Evolutionary conservation across 1,284 basidiomycete genomes (phyloP).

Genomic region (Agroathelia rolfsii): DNA sequence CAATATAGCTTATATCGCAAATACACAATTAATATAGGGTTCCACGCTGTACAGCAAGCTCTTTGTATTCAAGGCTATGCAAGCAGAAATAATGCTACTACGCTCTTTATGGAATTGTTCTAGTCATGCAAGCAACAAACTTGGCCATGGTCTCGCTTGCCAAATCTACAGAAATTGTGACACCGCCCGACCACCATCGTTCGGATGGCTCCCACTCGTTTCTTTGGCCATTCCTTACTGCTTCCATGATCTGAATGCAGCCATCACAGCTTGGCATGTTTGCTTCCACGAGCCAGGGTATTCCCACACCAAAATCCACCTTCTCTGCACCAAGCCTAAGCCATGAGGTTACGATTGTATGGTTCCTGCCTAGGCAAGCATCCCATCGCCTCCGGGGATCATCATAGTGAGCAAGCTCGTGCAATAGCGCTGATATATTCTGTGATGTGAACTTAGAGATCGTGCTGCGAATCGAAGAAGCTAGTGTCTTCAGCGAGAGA

Average conservation of each 20-base stretch:
- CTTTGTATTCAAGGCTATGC: too few relatives aligned
- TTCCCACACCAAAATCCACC: conserved; percentile 25
- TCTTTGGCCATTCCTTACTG: conserved; percentile 4
- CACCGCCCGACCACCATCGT: too few relatives aligned
- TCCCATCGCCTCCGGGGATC: conserved; percentile 26
- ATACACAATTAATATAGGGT: too few relatives aligned
- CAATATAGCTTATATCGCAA: too few relatives aligned
- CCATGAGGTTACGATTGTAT: conserved; percentile 32
- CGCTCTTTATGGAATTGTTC: too few relatives aligned
- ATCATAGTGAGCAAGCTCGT: conserved; percentile 26
- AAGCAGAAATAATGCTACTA: too few relatives aligned
- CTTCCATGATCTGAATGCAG: conserved; percentile 30
- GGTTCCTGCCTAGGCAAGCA: conserved; percentile 27
- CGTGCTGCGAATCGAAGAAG: conserved; percentile 22
- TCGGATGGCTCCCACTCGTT: background rate
- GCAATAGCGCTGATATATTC: conserved; percentile 24
- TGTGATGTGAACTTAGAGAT: conserved; percentile 18
- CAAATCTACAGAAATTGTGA: too few relatives aligned
- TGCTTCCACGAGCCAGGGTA: conserved; percentile 23
- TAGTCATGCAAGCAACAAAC: too few relatives aligned
- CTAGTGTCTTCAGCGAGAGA: conserved; percentile 15
- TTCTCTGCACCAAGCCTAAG: conserved; percentile 25
- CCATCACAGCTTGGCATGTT: conserved; percentile 30
- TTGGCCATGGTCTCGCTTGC: too few relatives aligned
- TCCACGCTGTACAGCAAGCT: too few relatives aligned